Base-by-base conservation (phyloP, 1,139 yeast genomes). In the Suhomyces chickasaworum region DNA sequence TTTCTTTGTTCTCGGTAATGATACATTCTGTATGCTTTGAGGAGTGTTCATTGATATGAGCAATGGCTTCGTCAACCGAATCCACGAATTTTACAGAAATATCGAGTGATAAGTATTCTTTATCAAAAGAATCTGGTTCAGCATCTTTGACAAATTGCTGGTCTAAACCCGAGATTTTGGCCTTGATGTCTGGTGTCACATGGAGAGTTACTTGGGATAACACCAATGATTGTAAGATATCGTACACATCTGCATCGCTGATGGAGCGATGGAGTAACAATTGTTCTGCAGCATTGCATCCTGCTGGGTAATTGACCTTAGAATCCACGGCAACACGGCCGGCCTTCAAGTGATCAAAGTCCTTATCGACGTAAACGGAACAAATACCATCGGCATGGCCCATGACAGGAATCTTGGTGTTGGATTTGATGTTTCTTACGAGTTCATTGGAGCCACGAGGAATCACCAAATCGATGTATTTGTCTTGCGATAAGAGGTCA, bases 351-450 rank as follows among this genome's bases (percentile, higher is more conserved):
- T 87, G 55, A 57, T 89, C 91, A 3, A 95, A 95, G 39, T 78
- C 82, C 45, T 77, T 76, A 63, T 91, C 96, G 23, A 91, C 75
- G 61, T 83, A 95, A 16, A 91, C 81, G 3, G 97, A 84, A 67
- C 99, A 93, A 49, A 93, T 86, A 42, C 99, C 99, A 66, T 93
- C 99, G 8, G 99, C 99, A 65, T 95, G 99, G 45, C 99, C 99
- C 65, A 95, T 71, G 6, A 95, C 99, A 3, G 99, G 97, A 55
- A 95, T 95, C 64, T 90, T 89, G 25, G 99, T 93, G 61, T 82
- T 81, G 35, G 81, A 77, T 66, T 95, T 93, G 65, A 95, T 90
- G 64, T 77, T 81, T 56, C 88, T 80, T 20, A 95, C 99, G 52
- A 95, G 78, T 51, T 83, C 95, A 59, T 93, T 93, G 30, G 97